Percentiles rank a stretch among this genome's conserved stretches.
Conservation (phyloP, 2,329 filamentous ascomycete species). For the Penicillium sp. region DNA sequence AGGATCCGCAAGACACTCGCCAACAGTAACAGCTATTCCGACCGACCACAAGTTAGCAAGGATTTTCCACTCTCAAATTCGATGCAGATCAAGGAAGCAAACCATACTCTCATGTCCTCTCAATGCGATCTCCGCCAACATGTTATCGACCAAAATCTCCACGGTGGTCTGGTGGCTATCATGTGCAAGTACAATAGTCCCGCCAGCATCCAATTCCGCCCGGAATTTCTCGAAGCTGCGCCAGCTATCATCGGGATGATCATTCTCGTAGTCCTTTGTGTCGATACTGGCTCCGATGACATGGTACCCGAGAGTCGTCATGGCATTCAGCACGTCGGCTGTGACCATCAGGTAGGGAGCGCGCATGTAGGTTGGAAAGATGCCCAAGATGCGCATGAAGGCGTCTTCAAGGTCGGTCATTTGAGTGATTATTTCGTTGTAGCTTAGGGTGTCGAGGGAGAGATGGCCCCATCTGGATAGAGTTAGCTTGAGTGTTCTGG, state of each 20-base stretch:
- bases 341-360: slow-evolving; percentile 45
- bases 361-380: slow-evolving; percentile 50
- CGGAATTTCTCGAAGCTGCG: slow-evolving; percentile 34
- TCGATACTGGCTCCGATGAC: slow-evolving; percentile 45
- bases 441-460: slow-evolving; percentile 36
- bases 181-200: slow-evolving; percentile 32
- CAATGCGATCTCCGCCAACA: slow-evolving; percentile 38
- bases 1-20: slow-evolving; percentile 58
- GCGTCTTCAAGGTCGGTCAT: slow-evolving; percentile 45
- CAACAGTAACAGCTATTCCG: slow-evolving; percentile 52
- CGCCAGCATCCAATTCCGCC: slow-evolving; percentile 31
- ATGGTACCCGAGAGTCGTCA: slow-evolving; percentile 48
- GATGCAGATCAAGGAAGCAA: neutral
- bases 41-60: neutral
- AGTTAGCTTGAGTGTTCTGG: neutral
- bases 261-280: slow-evolving; percentile 44
- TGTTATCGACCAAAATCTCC: slow-evolving; percentile 29
- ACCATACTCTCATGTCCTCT: slow-evolving; percentile 42
- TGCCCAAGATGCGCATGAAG: slow-evolving; percentile 42
- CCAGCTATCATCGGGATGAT: slow-evolving; percentile 30
- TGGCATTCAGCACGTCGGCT: slow-evolving; percentile 31
- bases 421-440: slow-evolving; percentile 34
- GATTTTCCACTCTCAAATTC: neutral
- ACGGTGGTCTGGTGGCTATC: slow-evolving; percentile 30
- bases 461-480: slow-evolving; percentile 41